Conservation (phyloP, 1,284 basidiomycete species). For the Fomitopsis betulina region DNA sequence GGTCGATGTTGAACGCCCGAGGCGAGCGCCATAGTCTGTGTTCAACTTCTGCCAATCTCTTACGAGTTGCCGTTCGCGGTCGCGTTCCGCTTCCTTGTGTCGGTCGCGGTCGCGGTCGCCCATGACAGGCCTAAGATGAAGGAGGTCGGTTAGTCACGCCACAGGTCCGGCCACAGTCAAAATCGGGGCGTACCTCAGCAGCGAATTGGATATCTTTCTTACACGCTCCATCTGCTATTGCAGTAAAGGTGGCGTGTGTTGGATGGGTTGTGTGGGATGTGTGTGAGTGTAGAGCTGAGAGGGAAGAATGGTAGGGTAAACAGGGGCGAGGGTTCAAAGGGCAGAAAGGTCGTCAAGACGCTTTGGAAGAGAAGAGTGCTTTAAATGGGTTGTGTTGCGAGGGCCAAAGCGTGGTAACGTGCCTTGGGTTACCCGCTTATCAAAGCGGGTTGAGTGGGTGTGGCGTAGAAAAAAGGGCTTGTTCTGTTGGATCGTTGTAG, state of each 20-base stretch:
- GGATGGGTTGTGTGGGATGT: background rate
- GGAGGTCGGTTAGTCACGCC: background rate
- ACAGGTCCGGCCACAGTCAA: background rate
- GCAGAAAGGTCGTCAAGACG: background rate
- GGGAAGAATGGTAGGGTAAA: background rate
- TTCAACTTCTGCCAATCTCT: background rate
- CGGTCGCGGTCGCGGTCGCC: background rate
- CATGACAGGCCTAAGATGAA: background rate
- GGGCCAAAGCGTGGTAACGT: background rate
- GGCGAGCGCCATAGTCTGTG: background rate
- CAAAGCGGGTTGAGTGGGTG: background rate
- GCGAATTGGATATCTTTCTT: slow-evolving; percentile 3
- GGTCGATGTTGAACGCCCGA: background rate
- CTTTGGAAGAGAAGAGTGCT: background rate
- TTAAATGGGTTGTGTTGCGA: background rate
- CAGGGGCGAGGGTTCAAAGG: too few species aligned
- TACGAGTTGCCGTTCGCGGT: background rate
- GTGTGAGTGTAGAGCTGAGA: background rate
- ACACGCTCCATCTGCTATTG: slow-evolving; percentile 3
- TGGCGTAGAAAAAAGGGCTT: background rate
- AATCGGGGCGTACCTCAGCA: background rate
- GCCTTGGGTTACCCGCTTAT: background rate
- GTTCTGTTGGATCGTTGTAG: background rate
- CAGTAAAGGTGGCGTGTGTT: background rate
- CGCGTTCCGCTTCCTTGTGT: background rate